Conservation (phyloP, 2,329 filamentous ascomycete species). For the Phaeosphaeriaceae sp. region DNA sequence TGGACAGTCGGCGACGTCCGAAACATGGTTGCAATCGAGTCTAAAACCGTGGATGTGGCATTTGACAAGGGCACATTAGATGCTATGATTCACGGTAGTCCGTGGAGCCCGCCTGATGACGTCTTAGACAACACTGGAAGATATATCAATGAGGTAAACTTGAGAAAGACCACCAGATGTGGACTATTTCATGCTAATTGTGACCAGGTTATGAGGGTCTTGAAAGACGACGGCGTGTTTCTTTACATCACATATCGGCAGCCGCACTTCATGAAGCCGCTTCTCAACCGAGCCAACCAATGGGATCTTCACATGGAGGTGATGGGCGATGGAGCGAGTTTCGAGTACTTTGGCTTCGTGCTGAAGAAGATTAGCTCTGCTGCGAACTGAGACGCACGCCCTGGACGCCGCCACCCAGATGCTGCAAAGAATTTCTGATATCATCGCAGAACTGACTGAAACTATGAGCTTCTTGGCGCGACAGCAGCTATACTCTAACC, state of each 20-base stretch:
- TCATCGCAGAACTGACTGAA: too few relatives aligned
- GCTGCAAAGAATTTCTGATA: too few relatives aligned
- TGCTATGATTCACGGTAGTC: constrained; percentile 63
- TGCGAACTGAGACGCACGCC: too few relatives aligned
- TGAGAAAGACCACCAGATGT: too few relatives aligned
- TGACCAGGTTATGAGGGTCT: constrained; percentile 57
- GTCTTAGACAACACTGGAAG: constrained; percentile 56
- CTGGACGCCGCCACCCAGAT: too few relatives aligned
- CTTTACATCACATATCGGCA: constrained; percentile 55
- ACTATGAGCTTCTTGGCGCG: too few relatives aligned
- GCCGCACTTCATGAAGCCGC: constrained; percentile 40
- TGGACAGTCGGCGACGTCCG: constrained; percentile 63
- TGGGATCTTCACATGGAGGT: constrained; percentile 34
- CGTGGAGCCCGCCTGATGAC: constrained; percentile 60
- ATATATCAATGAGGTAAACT: constrained; percentile 59
- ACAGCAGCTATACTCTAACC: too few relatives aligned
- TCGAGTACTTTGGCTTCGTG: constrained; percentile 27
- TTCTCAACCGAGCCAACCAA: constrained; percentile 26
- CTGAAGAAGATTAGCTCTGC: not conserved
- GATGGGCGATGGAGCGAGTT: constrained; percentile 26
- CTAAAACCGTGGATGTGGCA: constrained; percentile 59
- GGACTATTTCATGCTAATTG: too few relatives aligned
- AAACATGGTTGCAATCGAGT: constrained; percentile 53
- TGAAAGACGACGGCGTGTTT: constrained; percentile 58
- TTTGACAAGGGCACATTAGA: constrained; percentile 66